Evolutionary conservation across 306 rosid species (phyloP).

Genomic region (Fragaria ananassa): DNA sequence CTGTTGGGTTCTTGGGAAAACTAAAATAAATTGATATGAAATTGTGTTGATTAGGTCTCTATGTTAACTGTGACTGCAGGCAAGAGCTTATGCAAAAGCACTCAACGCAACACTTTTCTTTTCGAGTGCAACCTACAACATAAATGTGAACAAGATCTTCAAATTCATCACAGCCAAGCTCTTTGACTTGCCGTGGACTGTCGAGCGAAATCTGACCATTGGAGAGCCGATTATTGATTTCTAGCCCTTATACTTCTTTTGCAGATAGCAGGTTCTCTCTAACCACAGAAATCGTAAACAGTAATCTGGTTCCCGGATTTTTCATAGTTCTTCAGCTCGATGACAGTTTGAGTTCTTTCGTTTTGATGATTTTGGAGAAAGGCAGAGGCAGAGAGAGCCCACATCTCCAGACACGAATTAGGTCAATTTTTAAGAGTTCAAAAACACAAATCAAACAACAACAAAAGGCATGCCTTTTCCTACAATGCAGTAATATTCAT

Average conservation of each 20-base stretch:
- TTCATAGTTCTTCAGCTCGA: background rate
- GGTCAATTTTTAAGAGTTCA: slow-evolving; percentile 8
- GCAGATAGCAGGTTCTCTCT: slow-evolving; percentile 10
- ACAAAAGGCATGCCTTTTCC: background rate
- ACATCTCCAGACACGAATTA: slow-evolving; percentile 36
- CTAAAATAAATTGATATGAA: background rate
- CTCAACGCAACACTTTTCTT: slow-evolving; percentile 84
- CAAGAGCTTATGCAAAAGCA: slow-evolving; percentile 85
- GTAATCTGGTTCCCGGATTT: slow-evolving; percentile 25
- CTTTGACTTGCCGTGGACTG: slow-evolving; percentile 90
- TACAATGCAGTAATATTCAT: background rate
- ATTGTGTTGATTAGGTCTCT: background rate
- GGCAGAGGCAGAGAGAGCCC: slow-evolving; percentile 50
- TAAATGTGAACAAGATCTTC: slow-evolving; percentile 93
- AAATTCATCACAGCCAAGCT: slow-evolving; percentile 94
- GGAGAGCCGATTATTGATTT: slow-evolving; percentile 97
- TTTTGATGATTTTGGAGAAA: slow-evolving; percentile 35
- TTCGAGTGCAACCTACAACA: slow-evolving; percentile 92
- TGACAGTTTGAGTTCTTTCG: background rate
- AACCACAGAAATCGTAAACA: slow-evolving; percentile 6
- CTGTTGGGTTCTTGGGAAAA: background rate
- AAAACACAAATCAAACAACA: background rate
- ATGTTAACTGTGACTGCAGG: slow-evolving; percentile 44
- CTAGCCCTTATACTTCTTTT: slow-evolving; percentile 26
- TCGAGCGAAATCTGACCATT: slow-evolving; percentile 77